Conservation (phyloP, 108 stramenopile genomes). For the Chaetoceros tenuissimus region DNA sequence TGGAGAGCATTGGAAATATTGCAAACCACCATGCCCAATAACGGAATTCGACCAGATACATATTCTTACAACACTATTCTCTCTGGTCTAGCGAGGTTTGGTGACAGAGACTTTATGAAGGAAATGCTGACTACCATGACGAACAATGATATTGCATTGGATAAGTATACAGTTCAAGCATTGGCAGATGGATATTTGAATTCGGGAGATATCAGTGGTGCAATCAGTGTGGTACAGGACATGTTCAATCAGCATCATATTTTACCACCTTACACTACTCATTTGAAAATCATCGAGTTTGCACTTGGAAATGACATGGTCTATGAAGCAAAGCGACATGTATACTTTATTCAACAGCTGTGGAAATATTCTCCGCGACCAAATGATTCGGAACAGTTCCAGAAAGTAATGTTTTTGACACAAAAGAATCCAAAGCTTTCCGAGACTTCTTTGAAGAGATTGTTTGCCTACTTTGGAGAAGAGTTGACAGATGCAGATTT, state of each 20-base stretch:
- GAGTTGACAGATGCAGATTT: constrained; percentile 63
- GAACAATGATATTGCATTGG: constrained; percentile 40
- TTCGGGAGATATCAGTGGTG: constrained; percentile 58
- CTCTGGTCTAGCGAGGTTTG: constrained; percentile 46
- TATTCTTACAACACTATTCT: constrained; percentile 63
- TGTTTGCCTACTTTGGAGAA: constrained; percentile 78
- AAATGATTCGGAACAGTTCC: constrained; percentile 44
- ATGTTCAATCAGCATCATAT: constrained; percentile 76
- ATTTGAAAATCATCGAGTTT: constrained; percentile 78
- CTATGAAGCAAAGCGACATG: constrained; percentile 79
- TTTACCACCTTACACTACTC: constrained; percentile 76
- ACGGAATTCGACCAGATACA: constrained; percentile 54
- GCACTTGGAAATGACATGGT: constrained; percentile 51
- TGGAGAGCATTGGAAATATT: constrained; percentile 77
- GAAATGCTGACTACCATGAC: constrained; percentile 57
- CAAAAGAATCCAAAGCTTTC: constrained; percentile 62
- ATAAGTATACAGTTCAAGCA: constrained; percentile 52
- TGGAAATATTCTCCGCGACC: constrained; percentile 69
- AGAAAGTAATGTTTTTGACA: constrained; percentile 41
- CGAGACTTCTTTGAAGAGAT: constrained; percentile 51
- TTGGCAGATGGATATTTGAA: constrained; percentile 69
- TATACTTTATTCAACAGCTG: constrained; percentile 74
- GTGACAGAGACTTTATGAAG: constrained; percentile 39
- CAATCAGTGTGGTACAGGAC: constrained; percentile 53
- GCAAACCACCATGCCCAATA: constrained; percentile 55